Base-by-base conservation (phyloP, 306 rosid genomes). In the Styphnolobium japonicum region DNA sequence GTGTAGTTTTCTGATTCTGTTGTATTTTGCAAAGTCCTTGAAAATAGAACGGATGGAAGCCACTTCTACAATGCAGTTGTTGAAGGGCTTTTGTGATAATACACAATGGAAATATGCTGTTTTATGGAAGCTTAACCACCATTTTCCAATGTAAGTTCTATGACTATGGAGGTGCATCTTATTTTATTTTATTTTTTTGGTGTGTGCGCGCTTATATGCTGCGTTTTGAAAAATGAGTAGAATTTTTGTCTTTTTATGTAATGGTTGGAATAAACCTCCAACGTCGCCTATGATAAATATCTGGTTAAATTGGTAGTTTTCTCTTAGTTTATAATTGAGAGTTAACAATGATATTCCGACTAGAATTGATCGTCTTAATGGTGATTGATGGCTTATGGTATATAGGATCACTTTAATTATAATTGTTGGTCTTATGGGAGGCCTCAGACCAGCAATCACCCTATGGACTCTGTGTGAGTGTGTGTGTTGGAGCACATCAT, bases 71-170 rank as follows among this genome's bases (percentile, higher is more conserved):
- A 75, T 75, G 63, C 86, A 85, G 80, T 84, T 92, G 45, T 85
- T 95, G 88, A 87, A 82, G 77, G 81, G 90, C 79, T 79, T 95
- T 67, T 92, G 98, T 88, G 86, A 80, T 65, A 33, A 87, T 77
- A 80, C 89, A 39, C 90, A 36, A 45, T 95, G 98, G 98, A 84
- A 84, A 2, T 95, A 92, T 86, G 95, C 90, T 67, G 97, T 92
- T 22, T 92, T 95, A 86, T 95, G 98, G 98, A 95, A 88, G 91
- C 94, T 95, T 79, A 79, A 73, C 10, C 88, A 86, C 40, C 90
- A 80, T 74, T 78, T 80, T 70, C 88, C 90, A 2, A 21, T 74
- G 86, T 87, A 75, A 84, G 88, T 69, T 81, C 45, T 61, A 53
- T 77, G 55, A 39, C 70, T 57, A 21, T 78, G 58, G 33, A 73